Conservation (phyloP, 208 protist species). For the Trypanosoma mega region DNA sequence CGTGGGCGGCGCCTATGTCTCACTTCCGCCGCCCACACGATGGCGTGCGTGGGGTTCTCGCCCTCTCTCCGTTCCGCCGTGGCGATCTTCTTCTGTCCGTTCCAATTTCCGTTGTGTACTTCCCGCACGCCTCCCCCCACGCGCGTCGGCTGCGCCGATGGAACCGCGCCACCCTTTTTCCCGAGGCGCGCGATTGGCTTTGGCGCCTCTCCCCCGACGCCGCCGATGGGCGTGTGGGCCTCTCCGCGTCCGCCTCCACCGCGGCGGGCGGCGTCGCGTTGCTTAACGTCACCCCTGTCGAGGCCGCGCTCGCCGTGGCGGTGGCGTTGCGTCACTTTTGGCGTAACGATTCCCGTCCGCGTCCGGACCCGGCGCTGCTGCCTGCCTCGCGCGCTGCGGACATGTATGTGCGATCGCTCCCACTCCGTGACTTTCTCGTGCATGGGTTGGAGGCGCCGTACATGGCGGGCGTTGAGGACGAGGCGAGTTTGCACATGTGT, state of each 20-base stretch:
- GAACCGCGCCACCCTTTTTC: constrained; percentile 60
- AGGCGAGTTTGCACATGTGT: constrained; percentile 44
- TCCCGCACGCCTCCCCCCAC: constrained; percentile 35
- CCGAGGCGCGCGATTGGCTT: constrained; percentile 64
- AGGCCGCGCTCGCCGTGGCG: constrained; percentile 56
- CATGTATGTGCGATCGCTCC: constrained; percentile 49
- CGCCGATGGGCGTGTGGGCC: constrained; percentile 31
- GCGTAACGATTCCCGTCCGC: not conserved
- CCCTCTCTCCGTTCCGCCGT: constrained; percentile 54
- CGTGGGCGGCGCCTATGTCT: constrained; percentile 27
- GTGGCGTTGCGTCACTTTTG: constrained; percentile 81
- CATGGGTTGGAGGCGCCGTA: constrained; percentile 63
- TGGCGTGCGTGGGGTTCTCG: constrained; percentile 69
- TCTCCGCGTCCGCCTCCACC: constrained; percentile 40
- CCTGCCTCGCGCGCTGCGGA: constrained; percentile 29
- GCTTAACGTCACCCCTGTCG: constrained; percentile 63
- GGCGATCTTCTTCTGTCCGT: no score
- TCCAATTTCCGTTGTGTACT: no score
- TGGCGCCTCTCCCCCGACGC: constrained; percentile 45
- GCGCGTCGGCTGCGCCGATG: constrained; percentile 39
- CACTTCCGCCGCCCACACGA: constrained; percentile 35
- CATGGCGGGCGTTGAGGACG: constrained; percentile 24
- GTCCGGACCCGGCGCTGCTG: not conserved
- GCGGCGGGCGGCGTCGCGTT: constrained; percentile 33
- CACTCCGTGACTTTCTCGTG: constrained; percentile 39